A percentile compares a stretch with the other conserved stretches of the same genome.
phyloP scores from a whole-genome alignment of 163 green algal genomes.

The Scenedesmus sp. region DNA sequence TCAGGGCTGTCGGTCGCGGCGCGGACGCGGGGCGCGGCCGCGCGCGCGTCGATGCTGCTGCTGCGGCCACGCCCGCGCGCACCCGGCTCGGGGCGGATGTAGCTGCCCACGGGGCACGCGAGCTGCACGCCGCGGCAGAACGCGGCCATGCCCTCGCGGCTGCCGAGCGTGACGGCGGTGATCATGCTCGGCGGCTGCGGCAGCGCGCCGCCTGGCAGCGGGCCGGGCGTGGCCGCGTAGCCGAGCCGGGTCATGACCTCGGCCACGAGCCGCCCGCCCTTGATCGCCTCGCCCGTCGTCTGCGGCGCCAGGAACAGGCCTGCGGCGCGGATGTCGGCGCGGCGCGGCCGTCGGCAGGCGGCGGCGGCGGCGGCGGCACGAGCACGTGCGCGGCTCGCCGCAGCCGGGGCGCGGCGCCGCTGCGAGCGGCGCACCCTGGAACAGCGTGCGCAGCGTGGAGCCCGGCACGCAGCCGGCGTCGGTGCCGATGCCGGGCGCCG shows the following conservation, averaged over 20 bases:
- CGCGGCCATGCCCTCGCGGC: conserved; percentile 72
- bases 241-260: conserved; percentile 55
- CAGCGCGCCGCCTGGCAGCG: conserved; percentile 45
- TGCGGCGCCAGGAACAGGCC: conserved; percentile 89
- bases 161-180: conserved; percentile 86
- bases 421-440: conserved; percentile 79
- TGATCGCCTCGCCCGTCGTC: conserved; percentile 93
- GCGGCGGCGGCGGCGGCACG: neutral
- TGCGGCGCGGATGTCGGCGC: neutral
- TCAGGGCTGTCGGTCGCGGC: neutral
- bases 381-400: neutral
- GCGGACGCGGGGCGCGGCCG: too few relatives aligned
- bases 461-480: conserved; percentile 83
- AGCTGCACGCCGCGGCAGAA: conserved; percentile 91
- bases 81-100: conserved; percentile 87
- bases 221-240: conserved; percentile 59
- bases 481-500: conserved; percentile 85
- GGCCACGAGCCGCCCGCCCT: conserved; percentile 87
- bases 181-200: conserved; percentile 81
- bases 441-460: conserved; percentile 81
- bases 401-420: too few relatives aligned
- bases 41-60: too few relatives aligned
- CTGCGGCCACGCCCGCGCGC: too few relatives aligned
- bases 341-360: neutral
- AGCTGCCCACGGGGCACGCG: conserved; percentile 85